phyloP scores from a whole-genome alignment of 352 stramenopile species.

The Phytophthora podocarpi region DNA sequence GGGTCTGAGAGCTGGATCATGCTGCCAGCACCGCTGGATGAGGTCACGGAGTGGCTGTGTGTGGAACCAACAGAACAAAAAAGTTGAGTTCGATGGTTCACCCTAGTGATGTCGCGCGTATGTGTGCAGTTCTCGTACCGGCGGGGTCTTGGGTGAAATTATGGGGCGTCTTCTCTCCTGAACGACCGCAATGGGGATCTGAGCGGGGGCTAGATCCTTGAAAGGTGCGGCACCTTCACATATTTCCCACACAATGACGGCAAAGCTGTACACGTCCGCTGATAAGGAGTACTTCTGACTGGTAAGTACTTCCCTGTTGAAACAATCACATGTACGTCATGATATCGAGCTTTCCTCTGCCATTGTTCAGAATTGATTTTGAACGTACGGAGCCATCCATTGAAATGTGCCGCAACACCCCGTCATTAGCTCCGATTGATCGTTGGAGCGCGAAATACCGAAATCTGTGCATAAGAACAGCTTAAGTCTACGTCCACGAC shows the following conservation, averaged over 20 bases:
- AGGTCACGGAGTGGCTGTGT: constrained; percentile 62
- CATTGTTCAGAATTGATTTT: background rate
- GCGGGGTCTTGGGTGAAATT: constrained; percentile 64
- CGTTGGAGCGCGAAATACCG: constrained; percentile 68
- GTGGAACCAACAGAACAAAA: background rate
- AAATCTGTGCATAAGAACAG: constrained; percentile 53
- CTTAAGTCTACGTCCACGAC: no score
- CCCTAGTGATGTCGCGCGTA: background rate
- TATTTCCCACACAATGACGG: constrained; percentile 84
- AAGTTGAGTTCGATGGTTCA: background rate
- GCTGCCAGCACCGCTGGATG: constrained; percentile 70
- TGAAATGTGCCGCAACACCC: constrained; percentile 82
- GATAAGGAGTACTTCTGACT: constrained; percentile 70
- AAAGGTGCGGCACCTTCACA: constrained; percentile 70
- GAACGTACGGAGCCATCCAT: constrained; percentile 81
- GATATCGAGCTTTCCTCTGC: background rate
- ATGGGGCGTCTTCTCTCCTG: constrained; percentile 63
- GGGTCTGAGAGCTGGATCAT: constrained; percentile 54
- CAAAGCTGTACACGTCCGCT: constrained; percentile 85
- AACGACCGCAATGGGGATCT: constrained; percentile 70
- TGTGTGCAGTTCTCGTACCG: constrained; percentile 30
- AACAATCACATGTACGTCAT: background rate
- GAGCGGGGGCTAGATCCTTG: constrained; percentile 50
- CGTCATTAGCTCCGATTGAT: constrained; percentile 64
- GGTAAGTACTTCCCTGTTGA: constrained; percentile 67